Evolutionary conservation across 192 early-diverging fungal species (phyloP).

Genomic region (Borealophlyctis nickersoniae): DNA sequence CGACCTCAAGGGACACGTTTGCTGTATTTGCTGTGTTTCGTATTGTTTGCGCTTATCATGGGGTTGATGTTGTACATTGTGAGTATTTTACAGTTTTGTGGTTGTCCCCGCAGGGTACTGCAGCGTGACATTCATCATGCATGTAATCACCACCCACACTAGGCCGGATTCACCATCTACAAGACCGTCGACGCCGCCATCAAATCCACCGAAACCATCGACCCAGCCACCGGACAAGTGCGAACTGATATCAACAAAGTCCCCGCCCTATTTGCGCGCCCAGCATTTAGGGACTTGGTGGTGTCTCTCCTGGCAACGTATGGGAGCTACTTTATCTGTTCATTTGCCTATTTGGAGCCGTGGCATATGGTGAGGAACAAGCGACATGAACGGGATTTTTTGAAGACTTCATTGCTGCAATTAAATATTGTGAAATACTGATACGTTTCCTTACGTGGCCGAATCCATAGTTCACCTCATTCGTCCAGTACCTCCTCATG

Average conservation of each 20-base stretch:
- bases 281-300: slow-evolving; percentile 38
- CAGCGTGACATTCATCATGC: no score
- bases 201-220: neutral
- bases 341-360: slow-evolving; percentile 46
- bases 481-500: slow-evolving; percentile 43
- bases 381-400: no score
- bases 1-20: slow-evolving; percentile 46
- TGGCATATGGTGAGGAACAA: slow-evolving; percentile 52
- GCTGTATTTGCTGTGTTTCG: slow-evolving; percentile 42
- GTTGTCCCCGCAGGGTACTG: no score
- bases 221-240: slow-evolving; percentile 9
- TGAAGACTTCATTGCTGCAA: no score
- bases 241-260: slow-evolving; percentile 27
- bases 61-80: slow-evolving; percentile 43
- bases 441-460: no score
- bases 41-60: slow-evolving; percentile 51
- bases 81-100: slow-evolving; percentile 27
- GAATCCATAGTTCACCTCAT: slow-evolving; percentile 24
- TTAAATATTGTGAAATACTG: no score
- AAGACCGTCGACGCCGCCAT: slow-evolving; percentile 22
- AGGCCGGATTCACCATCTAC: slow-evolving; percentile 36
- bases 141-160: no score
- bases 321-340: slow-evolving; percentile 48
- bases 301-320: slow-evolving; percentile 45
- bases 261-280: slow-evolving; percentile 11